Conservation (phyloP, 2,329 filamentous ascomycete species). For the Fusarium penzigii region DNA sequence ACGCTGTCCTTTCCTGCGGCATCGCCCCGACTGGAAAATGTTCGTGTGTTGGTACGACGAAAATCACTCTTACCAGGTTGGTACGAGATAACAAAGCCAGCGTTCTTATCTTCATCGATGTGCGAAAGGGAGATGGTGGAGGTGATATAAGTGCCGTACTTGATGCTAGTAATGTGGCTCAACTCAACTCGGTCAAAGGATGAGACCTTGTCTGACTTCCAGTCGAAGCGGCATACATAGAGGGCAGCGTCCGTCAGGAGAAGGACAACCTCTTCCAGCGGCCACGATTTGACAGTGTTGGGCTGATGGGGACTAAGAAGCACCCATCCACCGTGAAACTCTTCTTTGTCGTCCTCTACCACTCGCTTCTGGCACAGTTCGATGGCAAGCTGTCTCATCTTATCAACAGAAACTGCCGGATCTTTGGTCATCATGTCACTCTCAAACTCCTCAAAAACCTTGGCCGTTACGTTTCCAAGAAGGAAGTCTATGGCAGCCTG, state of each 20-base stretch:
- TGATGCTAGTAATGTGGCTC: conserved; percentile 69
- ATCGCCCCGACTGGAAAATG: conserved; percentile 59
- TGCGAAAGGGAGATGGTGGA: conserved; percentile 79
- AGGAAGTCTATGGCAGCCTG: conserved; percentile 95
- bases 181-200: conserved; percentile 87
- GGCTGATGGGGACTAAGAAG: conserved; percentile 74
- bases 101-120: conserved; percentile 75
- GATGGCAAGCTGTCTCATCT: conserved; percentile 84
- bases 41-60: conserved; percentile 81
- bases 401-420: conserved; percentile 82
- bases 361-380: conserved; percentile 87
- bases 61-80: conserved; percentile 70
- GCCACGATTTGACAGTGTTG: conserved; percentile 68
- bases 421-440: conserved; percentile 91
- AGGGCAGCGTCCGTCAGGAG: conserved; percentile 82
- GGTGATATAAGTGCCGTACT: conserved; percentile 86
- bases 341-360: conserved; percentile 78
- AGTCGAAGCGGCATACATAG: conserved; percentile 91
- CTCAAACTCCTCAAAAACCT: conserved; percentile 93
- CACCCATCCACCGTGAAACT: conserved; percentile 88
- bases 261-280: conserved; percentile 86
- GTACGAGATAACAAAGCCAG: conserved; percentile 82
- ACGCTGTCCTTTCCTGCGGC: conserved; percentile 27
- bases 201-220: conserved; percentile 91
- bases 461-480: conserved; percentile 80